Evolutionary conservation across 2,329 filamentous ascomycete species (phyloP).

Genomic region (Botrytis byssoidea): DNA sequence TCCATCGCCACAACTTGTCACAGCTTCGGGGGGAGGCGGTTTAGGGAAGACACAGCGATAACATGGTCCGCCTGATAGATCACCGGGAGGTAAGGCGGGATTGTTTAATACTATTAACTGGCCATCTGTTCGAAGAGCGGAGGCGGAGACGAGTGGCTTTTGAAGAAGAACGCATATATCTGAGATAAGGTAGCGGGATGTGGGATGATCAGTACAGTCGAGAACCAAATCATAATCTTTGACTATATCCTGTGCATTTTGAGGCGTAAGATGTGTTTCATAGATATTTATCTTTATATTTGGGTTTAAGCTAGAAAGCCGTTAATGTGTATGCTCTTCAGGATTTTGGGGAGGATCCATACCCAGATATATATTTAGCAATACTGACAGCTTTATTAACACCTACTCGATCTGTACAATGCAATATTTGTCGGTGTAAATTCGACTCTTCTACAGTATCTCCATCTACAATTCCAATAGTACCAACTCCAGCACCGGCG

Average conservation of each 20-base stretch:
- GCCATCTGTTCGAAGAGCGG: conserved; percentile 83
- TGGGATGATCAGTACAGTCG: conserved; percentile 93
- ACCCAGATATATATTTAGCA: conserved; percentile 57
- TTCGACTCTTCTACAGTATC: conserved; percentile 89
- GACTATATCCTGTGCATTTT: conserved; percentile 67
- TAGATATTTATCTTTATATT: conserved; percentile 63
- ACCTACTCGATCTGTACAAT: conserved; percentile 68
- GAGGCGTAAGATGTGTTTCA: conserved; percentile 61
- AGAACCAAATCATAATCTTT: conserved; percentile 76
- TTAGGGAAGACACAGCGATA: conserved; percentile 91
- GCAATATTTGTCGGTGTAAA: conserved; percentile 86
- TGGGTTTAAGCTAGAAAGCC: conserved; percentile 64
- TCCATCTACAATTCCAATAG: conserved; percentile 79
- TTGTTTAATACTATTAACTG: conserved; percentile 87
- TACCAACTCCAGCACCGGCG: conserved; percentile 82
- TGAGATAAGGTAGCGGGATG: conserved; percentile 87
- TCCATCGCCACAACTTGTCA: conserved; percentile 86
- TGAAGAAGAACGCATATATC: conserved; percentile 79
- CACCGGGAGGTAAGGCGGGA: conserved; percentile 62
- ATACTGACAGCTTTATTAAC: conserved; percentile 80
- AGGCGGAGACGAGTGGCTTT: conserved; percentile 84
- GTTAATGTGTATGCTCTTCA: neutral
- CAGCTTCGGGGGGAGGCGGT: conserved; percentile 78
- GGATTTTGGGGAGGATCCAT: conserved; percentile 29
- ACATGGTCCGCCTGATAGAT: conserved; percentile 69